These are phyloP conservation scores for Blastobotrys petasosporus DNA, from an alignment of 1,139 yeast species.

Conservation along the genomic window DNA sequence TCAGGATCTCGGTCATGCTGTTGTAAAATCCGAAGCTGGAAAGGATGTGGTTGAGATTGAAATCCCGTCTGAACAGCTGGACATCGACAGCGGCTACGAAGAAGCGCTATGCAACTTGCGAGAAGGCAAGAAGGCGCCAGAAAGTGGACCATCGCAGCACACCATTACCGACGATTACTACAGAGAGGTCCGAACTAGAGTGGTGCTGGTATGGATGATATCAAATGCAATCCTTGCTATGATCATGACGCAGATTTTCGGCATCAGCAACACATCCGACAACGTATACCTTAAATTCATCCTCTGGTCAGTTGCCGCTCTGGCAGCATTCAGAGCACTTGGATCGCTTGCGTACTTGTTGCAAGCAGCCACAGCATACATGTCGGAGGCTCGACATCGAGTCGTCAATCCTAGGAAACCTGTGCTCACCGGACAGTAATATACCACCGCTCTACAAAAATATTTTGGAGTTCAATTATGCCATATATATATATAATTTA, in stretches of 20 bases:
- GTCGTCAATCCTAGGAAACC: slow-evolving; percentile 21
- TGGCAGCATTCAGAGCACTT: slow-evolving; percentile 70
- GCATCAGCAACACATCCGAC: slow-evolving; percentile 53
- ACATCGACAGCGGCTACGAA: slow-evolving; percentile 80
- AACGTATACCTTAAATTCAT: slow-evolving; percentile 79
- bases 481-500: slow-evolving; percentile 2
- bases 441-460: not conserved
- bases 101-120: slow-evolving; percentile 70
- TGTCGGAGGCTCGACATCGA: slow-evolving; percentile 26
- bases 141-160: slow-evolving; percentile 47
- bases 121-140: slow-evolving; percentile 53
- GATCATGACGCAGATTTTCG: slow-evolving; percentile 79
- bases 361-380: slow-evolving; percentile 36
- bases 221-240: slow-evolving; percentile 71
- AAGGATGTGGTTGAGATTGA: slow-evolving; percentile 69
- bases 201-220: slow-evolving; percentile 87
- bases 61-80: slow-evolving; percentile 83
- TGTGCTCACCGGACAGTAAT: slow-evolving; percentile 23
- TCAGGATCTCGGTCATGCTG: slow-evolving; percentile 61
- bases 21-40: slow-evolving; percentile 49
- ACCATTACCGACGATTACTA: slow-evolving; percentile 82
- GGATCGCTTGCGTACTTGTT: slow-evolving; percentile 69
- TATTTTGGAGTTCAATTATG: not conserved
- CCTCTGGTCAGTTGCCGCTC: slow-evolving; percentile 82
- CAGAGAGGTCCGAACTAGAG: slow-evolving; percentile 87